Evolutionary conservation across 176 grass and related monocot genomes (phyloP).

Genomic region (Typha latifolia): DNA sequence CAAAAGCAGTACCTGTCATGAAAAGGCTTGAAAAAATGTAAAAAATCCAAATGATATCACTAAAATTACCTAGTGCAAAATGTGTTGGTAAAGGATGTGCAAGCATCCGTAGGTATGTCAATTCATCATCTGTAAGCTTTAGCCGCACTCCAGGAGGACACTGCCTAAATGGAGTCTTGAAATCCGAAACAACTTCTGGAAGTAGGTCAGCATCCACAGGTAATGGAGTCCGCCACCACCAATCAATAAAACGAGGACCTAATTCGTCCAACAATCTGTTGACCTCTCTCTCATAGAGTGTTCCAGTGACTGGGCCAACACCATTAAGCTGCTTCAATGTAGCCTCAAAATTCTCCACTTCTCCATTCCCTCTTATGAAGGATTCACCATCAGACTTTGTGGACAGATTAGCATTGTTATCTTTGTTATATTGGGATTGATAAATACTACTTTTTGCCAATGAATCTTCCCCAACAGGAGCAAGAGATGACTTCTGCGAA

Average conservation of each 20-base stretch:
- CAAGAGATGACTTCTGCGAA: not conserved
- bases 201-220: constrained; percentile 91
- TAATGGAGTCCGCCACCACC: constrained; percentile 90
- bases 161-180: constrained; percentile 55
- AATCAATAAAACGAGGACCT: constrained; percentile 88
- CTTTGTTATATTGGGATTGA: not conserved
- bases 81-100: constrained; percentile 65
- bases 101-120: constrained; percentile 76
- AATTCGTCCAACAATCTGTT: constrained; percentile 63
- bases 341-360: constrained; percentile 1
- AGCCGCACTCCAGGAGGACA: constrained; percentile 47
- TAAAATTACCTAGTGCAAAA: constrained; percentile 75
- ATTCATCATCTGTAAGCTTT: constrained; percentile 49
- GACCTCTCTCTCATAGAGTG: constrained; percentile 75
- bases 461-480: constrained; percentile 15
- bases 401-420: not conserved
- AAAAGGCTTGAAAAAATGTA: too few species aligned
- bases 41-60: not conserved
- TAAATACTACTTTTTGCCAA: constrained; percentile 9
- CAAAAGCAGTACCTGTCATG: not conserved
- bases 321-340: constrained; percentile 7
- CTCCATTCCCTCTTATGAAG: not conserved
- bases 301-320: constrained; percentile 32
- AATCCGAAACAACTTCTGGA: constrained; percentile 50
- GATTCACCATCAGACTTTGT: not conserved